Base-by-base conservation (phyloP, 164 flowering plant species). In the Chimonanthus praecox region DNA sequence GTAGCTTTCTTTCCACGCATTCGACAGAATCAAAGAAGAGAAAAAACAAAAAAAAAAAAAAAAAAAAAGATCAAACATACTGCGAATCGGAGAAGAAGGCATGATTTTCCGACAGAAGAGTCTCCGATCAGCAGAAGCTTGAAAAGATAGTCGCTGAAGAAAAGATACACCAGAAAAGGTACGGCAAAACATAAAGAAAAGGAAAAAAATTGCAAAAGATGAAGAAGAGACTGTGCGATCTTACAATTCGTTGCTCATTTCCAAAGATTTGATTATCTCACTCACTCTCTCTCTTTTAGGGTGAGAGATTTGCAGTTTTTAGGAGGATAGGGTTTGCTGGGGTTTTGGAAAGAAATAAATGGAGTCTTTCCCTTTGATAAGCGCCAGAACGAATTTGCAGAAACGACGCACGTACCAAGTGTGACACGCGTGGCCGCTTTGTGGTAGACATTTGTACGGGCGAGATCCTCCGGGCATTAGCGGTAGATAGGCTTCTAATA, bases 11-110 rank as follows among this genome's bases (percentile, higher is more conserved):
- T 33, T 33, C 33, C 33, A 33, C 33, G 33, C 33, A 33, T 33
- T 1, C 33, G 33, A 33, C 58, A 4, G 11, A 50, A 0, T 50
- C 58, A 8, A 8, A 61, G 5, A 11, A 11, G 7, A 61, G 10
- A 6, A 1, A 15, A 61, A 20, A 20, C 21, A 3, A 3, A 61
- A 61, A 15, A 16, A 8, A 61, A 20, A n/a, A n/a, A 1, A 15
- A 61, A 20, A 3, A 3, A 61, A 61, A 15, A 16, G 33, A 61
- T 61, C 10, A 47, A 71, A 78, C 83, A 72, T 78, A 88, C 91
- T 60, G 91, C 87, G 46, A 86, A 88, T 83, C 91, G 68, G 74
- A 87, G 85, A 71, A 88, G 87, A 71, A 88, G 87, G 65, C 91
- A 88, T 47, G 91, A 88, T 75, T 88, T 88, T 47, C 91, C 88